These are phyloP conservation scores for Soucietia sequanensis DNA, from an alignment of 805 yeast species.

Conservation along the genomic window DNA sequence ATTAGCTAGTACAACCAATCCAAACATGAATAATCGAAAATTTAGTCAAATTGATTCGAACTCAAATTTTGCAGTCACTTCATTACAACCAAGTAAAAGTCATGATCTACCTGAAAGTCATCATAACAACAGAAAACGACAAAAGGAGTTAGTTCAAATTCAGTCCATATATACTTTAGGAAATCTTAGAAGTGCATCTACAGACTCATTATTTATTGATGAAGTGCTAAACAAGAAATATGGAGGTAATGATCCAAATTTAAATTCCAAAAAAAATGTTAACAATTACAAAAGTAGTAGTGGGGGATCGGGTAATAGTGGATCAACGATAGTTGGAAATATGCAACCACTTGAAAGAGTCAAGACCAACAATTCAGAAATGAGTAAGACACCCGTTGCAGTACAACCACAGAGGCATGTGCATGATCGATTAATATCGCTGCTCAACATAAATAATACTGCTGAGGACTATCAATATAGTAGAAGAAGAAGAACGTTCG, in stretches of 20 bases:
- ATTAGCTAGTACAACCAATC: slow-evolving; percentile 7
- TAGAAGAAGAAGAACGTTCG: slow-evolving; percentile 1
- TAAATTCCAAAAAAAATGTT: not conserved
- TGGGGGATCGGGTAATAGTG: slow-evolving; percentile 2
- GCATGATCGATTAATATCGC: not conserved
- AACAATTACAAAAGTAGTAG: not conserved
- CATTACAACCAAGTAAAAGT: slow-evolving; percentile 8
- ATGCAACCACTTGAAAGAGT: slow-evolving; percentile 9
- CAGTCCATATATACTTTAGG: slow-evolving; percentile 34
- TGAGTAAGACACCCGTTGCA: slow-evolving; percentile 1
- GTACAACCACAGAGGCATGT: not conserved
- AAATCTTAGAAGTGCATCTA: slow-evolving; percentile 37
- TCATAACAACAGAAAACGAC: slow-evolving; percentile 2
- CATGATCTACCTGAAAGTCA: not conserved
- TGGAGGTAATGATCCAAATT: slow-evolving; percentile 10
- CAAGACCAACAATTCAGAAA: slow-evolving; percentile 9
- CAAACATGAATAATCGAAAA: slow-evolving; percentile 9
- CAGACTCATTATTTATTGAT: slow-evolving; percentile 37
- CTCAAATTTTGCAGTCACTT: not conserved
- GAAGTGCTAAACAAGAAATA: slow-evolving; percentile 29
- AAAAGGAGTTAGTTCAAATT: slow-evolving; percentile 18
- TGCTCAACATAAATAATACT: slow-evolving; percentile 1
- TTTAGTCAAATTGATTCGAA: slow-evolving; percentile 11
- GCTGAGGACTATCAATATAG: slow-evolving; percentile 1
- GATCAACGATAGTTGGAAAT: slow-evolving; percentile 2